phyloP scores from a whole-genome alignment of 805 yeast genomes.

The Yamadazyma takamatsuzukensis region DNA sequence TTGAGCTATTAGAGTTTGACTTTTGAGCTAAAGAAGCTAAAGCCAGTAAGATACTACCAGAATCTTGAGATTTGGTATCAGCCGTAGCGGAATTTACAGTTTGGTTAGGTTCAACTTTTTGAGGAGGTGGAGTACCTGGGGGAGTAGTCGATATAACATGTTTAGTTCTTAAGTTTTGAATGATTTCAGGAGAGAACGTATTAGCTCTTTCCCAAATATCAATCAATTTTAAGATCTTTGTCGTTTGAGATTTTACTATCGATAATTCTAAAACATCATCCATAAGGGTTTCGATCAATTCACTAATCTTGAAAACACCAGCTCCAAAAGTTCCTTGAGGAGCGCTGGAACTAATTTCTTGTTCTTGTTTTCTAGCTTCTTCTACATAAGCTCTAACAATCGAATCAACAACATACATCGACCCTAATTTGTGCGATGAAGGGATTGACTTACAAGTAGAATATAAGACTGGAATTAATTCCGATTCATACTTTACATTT shows the following conservation, averaged over 20 bases:
- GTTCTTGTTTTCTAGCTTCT: slow-evolving; percentile 57
- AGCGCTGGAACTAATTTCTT: slow-evolving; percentile 45
- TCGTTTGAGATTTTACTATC: slow-evolving; percentile 50
- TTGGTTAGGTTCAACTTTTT: slow-evolving; percentile 1
- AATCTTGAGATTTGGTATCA: slow-evolving; percentile 34
- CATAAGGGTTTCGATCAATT: slow-evolving; percentile 58
- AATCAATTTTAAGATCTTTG: slow-evolving; percentile 76
- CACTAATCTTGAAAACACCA: slow-evolving; percentile 64
- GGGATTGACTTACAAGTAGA: slow-evolving; percentile 71
- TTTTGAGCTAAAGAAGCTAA: slow-evolving; percentile 58
- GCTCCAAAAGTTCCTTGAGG: slow-evolving; percentile 72
- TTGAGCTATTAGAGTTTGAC: slow-evolving; percentile 29
- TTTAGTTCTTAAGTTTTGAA: slow-evolving; percentile 54
- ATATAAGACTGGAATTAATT: slow-evolving; percentile 54
- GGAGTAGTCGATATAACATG: slow-evolving; percentile 68
- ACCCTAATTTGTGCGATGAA: slow-evolving; percentile 81
- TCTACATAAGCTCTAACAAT: slow-evolving; percentile 83
- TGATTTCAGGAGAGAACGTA: slow-evolving; percentile 60
- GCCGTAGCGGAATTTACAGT: slow-evolving; percentile 7
- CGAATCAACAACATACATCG: slow-evolving; percentile 88
- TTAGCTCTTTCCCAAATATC: slow-evolving; percentile 90
- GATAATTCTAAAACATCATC: slow-evolving; percentile 59
- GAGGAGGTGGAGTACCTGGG: slow-evolving; percentile 55
- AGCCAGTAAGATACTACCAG: slow-evolving; percentile 67
- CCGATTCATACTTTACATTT: slow-evolving; percentile 56